phyloP scores from a whole-genome alignment of 2,329 filamentous ascomycete species.

The Parafenestella ontariensis region DNA sequence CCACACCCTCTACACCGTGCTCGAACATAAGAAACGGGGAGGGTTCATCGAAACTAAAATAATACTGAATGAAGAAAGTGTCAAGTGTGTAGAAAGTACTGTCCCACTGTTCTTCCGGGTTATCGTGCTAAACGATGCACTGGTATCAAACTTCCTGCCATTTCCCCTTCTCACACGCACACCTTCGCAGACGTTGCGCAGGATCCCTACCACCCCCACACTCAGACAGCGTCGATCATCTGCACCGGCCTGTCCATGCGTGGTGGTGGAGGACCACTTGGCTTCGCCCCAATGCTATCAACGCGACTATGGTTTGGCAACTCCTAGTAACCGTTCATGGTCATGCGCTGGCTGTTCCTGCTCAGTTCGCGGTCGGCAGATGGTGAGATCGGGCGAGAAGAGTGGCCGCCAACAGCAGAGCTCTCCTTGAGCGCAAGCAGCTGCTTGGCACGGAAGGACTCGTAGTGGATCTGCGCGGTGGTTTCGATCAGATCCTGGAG shows the following conservation, averaged over 20 bases:
- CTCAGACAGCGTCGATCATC: slow-evolving; percentile 35
- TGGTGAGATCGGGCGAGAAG: slow-evolving; percentile 93
- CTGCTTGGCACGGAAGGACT: slow-evolving; percentile 99
- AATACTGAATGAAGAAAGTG: slow-evolving; percentile 41
- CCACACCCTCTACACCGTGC: slow-evolving; percentile 30
- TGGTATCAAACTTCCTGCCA: slow-evolving; percentile 47
- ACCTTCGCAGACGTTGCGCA: not conserved
- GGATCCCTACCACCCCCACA: not conserved
- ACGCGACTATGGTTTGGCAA: slow-evolving; percentile 41
- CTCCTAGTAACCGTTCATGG: slow-evolving; percentile 95
- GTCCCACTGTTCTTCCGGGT: slow-evolving; percentile 22
- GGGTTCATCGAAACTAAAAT: slow-evolving; percentile 43
- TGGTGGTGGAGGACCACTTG: slow-evolving; percentile 23
- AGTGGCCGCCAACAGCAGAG: slow-evolving; percentile 79
- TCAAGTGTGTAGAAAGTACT: slow-evolving; percentile 35
- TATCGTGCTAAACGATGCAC: slow-evolving; percentile 45
- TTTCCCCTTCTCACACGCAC: slow-evolving; percentile 7
- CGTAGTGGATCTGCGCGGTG: slow-evolving; percentile 99
- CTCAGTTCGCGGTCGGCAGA: slow-evolving; percentile 94
- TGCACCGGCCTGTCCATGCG: slow-evolving; percentile 32
- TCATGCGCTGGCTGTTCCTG: slow-evolving; percentile 95
- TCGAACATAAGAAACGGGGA: slow-evolving; percentile 40
- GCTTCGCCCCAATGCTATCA: slow-evolving; percentile 38
- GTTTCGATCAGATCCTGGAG: slow-evolving; percentile 99
- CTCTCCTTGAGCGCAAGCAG: slow-evolving; percentile 97